These are phyloP conservation scores for Suillus tomentosus DNA, from an alignment of 768 basidiomycete genomes.

Conservation along the genomic window DNA sequence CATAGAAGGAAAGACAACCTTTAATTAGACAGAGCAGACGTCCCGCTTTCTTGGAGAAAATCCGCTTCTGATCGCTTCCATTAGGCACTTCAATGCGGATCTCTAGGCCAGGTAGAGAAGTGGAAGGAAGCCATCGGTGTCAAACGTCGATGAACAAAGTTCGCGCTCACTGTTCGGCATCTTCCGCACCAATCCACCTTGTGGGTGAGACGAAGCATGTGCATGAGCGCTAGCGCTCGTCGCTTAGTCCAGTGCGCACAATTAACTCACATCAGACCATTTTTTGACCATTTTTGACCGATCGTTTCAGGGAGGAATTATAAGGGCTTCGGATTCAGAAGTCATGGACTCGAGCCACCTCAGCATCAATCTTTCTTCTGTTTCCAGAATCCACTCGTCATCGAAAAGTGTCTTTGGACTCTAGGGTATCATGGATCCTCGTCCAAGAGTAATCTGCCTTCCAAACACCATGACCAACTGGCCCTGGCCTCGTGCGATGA, in stretches of 20 bases:
- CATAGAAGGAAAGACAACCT: too few relatives aligned
- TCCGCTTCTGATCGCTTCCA: too few relatives aligned
- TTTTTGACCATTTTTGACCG: not conserved
- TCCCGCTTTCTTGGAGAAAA: too few relatives aligned
- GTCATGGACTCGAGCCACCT: not conserved
- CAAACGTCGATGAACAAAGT: too few relatives aligned
- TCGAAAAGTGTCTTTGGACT: not conserved
- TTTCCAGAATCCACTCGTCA: not conserved
- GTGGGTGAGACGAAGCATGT: too few relatives aligned
- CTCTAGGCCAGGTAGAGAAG: too few relatives aligned
- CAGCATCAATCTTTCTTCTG: not conserved
- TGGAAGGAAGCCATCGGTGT: too few relatives aligned
- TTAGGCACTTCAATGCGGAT: too few relatives aligned
- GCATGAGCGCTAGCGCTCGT: too few relatives aligned
- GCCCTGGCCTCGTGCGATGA: slow-evolving; percentile 46
- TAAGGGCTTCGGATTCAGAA: not conserved
- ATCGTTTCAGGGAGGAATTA: not conserved
- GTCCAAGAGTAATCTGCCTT: slow-evolving; percentile 22
- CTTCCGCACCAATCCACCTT: too few relatives aligned
- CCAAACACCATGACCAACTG: slow-evolving; percentile 44
- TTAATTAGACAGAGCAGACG: not conserved
- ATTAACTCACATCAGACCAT: not conserved
- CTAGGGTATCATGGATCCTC: not conserved
- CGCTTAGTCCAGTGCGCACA: too few relatives aligned
- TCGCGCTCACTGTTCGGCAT: too few relatives aligned